These are phyloP conservation scores for Xylariaceae sp. DNA, from an alignment of 2,329 filamentous ascomycete genomes.

Conservation along the genomic window DNA sequence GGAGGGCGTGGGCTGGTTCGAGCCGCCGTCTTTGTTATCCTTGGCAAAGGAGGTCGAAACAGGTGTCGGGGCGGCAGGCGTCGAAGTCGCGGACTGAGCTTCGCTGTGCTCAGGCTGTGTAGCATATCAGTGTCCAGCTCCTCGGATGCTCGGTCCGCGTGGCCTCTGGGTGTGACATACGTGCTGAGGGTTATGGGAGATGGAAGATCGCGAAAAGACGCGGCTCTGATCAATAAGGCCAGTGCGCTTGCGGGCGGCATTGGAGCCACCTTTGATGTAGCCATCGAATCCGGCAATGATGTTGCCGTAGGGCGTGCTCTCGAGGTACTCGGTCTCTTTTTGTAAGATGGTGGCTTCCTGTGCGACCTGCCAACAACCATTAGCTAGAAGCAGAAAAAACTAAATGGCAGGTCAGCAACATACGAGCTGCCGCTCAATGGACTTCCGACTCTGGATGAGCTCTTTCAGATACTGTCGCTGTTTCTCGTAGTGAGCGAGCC, in stretches of 20 bases:
- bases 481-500: slow-evolving; percentile 44
- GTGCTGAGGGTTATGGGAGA: slow-evolving; percentile 52
- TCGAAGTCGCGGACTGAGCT: slow-evolving; percentile 40
- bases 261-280: slow-evolving; percentile 84
- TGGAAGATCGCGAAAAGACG: slow-evolving; percentile 66
- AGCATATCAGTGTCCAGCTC: background rate
- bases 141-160: background rate
- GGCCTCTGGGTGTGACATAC: slow-evolving; percentile 24
- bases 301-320: slow-evolving; percentile 84
- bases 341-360: slow-evolving; percentile 80
- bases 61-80: slow-evolving; percentile 51
- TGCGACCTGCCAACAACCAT: slow-evolving; percentile 38
- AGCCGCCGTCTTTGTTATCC: slow-evolving; percentile 34
- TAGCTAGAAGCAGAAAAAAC: too few species aligned
- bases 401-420: slow-evolving; percentile 3
- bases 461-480: slow-evolving; percentile 46
- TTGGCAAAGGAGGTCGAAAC: slow-evolving; percentile 49
- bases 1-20: slow-evolving; percentile 53
- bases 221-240: slow-evolving; percentile 66
- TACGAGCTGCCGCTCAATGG: slow-evolving; percentile 26
- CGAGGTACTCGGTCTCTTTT: slow-evolving; percentile 83
- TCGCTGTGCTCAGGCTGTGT: slow-evolving; percentile 39
- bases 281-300: slow-evolving; percentile 98
- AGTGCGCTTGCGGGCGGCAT: slow-evolving; percentile 60
- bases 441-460: slow-evolving; percentile 36